Conservation (phyloP, 1,284 basidiomycete species). For the Vanrija sp. region DNA sequence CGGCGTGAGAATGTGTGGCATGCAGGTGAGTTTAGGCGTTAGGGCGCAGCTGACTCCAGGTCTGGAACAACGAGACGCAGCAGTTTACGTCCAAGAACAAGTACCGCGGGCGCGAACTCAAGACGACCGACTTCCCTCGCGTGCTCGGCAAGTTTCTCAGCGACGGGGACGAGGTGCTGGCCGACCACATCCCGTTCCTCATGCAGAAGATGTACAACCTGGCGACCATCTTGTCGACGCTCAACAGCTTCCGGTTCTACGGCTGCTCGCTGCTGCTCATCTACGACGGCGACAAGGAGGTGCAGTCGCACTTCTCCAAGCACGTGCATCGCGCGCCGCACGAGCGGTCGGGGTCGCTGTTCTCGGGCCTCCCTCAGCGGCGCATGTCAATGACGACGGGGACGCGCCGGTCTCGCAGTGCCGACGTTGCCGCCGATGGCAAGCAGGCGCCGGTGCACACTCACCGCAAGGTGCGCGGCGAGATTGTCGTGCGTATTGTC, state of each 20-base stretch:
- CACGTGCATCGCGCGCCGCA: constrained; percentile 10
- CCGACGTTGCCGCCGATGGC: constrained; percentile 2
- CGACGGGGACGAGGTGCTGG: constrained; percentile 76
- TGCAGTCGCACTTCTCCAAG: constrained; percentile 59
- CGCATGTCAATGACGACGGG: constrained; percentile 2
- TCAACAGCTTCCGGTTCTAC: constrained; percentile 95
- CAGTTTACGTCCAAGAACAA: constrained; percentile 93
- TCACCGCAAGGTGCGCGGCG: constrained; percentile 64
- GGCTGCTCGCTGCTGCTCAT: constrained; percentile 95
- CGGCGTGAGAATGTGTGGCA: constrained; percentile 92
- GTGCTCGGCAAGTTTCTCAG: constrained; percentile 79
- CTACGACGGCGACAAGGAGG: constrained; percentile 89
- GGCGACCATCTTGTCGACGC: constrained; percentile 77
- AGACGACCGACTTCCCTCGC: constrained; percentile 74
- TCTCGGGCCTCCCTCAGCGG: not conserved
- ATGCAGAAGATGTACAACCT: constrained; percentile 91
- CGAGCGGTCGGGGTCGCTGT: constrained; percentile 8
- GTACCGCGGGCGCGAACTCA: constrained; percentile 88
- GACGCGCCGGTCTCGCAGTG: constrained; percentile 10
- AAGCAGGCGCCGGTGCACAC: not conserved
- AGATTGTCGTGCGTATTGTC: constrained; percentile 92
- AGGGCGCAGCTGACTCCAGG: constrained; percentile 53
- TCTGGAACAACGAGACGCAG: constrained; percentile 79
- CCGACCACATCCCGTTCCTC: constrained; percentile 87
- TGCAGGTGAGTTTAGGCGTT: constrained; percentile 72